phyloP scores from a whole-genome alignment of 2,329 filamentous ascomycete species.

The Bisporella sp. region DNA sequence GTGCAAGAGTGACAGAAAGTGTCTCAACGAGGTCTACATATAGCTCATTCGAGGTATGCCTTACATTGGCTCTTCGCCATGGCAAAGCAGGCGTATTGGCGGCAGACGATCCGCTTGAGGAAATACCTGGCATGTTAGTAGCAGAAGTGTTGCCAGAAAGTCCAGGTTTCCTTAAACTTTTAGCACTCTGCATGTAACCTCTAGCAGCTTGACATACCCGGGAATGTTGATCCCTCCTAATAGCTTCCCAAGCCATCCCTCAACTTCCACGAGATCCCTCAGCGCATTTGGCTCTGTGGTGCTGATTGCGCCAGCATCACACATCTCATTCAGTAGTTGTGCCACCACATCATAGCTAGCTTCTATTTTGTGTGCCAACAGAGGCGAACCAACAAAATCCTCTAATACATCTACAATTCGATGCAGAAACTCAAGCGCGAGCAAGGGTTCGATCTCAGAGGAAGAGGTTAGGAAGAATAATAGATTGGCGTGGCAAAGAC shows the following conservation, averaged over 20 bases:
- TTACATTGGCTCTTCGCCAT: conserved; percentile 86
- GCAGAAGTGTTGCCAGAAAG: conserved; percentile 20
- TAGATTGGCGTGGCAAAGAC: conserved; percentile 77
- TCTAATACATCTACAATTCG: conserved; percentile 87
- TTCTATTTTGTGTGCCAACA: conserved; percentile 82
- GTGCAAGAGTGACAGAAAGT: conserved; percentile 78
- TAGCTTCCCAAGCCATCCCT: conserved; percentile 82
- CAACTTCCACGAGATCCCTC: conserved; percentile 84
- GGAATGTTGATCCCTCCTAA: conserved; percentile 82
- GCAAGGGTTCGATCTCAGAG: conserved; percentile 78
- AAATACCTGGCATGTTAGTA: conserved; percentile 26
- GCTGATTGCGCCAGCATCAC: conserved; percentile 81
- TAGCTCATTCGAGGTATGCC: conserved; percentile 93
- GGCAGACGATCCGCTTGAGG: conserved; percentile 24
- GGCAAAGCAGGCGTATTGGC: conserved; percentile 56
- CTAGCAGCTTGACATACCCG: conserved; percentile 43
- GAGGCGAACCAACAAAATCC: conserved; percentile 84
- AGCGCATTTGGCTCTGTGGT: conserved; percentile 92
- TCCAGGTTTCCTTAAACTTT: conserved; percentile 21
- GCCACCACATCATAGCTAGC: conserved; percentile 88
- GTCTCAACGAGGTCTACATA: conserved; percentile 96
- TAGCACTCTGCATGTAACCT: not conserved
- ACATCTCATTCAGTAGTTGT: conserved; percentile 92
- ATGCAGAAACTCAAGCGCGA: conserved; percentile 91
- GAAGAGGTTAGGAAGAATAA: conserved; percentile 82